Percentiles rank a stretch among this genome's conserved stretches.
phyloP scores from a whole-genome alignment of 495 filamentous ascomycete species.

The Penicillium soppii region DNA sequence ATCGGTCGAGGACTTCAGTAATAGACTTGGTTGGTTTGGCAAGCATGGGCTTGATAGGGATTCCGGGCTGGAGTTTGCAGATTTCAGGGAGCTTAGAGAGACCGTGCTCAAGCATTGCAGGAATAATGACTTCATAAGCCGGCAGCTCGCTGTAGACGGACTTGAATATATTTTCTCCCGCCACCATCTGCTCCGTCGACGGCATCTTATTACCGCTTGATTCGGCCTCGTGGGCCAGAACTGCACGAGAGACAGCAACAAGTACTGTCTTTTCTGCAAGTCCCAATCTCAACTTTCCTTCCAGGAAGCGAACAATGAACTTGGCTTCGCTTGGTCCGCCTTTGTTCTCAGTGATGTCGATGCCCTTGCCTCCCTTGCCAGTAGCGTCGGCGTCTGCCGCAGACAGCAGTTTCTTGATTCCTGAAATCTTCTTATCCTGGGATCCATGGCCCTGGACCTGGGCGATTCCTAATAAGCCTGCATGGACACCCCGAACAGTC shows the following conservation, averaged over 20 bases:
- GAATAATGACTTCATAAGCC: slow-evolving; percentile 93
- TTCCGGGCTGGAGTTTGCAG: slow-evolving; percentile 91
- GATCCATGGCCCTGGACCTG: slow-evolving; percentile 82
- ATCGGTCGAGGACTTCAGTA: slow-evolving; percentile 94
- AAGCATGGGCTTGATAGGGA: slow-evolving; percentile 97
- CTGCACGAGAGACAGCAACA: slow-evolving; percentile 82
- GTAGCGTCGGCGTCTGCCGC: slow-evolving; percentile 71
- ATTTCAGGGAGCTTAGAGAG: slow-evolving; percentile 75
- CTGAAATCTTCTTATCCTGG: slow-evolving; percentile 85
- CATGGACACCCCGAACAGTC: slow-evolving; percentile 82
- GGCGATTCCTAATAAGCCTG: slow-evolving; percentile 85
- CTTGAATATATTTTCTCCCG: slow-evolving; percentile 84
- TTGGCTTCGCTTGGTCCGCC: slow-evolving; percentile 95
- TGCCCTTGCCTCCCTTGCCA: slow-evolving; percentile 64
- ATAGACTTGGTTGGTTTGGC: slow-evolving; percentile 99
- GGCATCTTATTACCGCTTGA: slow-evolving; percentile 65
- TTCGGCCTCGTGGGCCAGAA: slow-evolving; percentile 76
- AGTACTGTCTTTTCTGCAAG: slow-evolving; percentile 91
- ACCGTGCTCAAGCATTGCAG: slow-evolving; percentile 80
- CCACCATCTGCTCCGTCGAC: slow-evolving; percentile 69
- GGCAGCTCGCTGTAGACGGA: slow-evolving; percentile 92
- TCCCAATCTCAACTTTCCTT: slow-evolving; percentile 89
- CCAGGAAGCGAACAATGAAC: slow-evolving; percentile 85
- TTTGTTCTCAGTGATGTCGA: slow-evolving; percentile 90
- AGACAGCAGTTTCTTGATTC: slow-evolving; percentile 91